Percentiles rank a stretch among this genome's conserved stretches.
Conservation (phyloP, 495 filamentous ascomycete genomes). For the Paragyromitra xinjiangensis region DNA sequence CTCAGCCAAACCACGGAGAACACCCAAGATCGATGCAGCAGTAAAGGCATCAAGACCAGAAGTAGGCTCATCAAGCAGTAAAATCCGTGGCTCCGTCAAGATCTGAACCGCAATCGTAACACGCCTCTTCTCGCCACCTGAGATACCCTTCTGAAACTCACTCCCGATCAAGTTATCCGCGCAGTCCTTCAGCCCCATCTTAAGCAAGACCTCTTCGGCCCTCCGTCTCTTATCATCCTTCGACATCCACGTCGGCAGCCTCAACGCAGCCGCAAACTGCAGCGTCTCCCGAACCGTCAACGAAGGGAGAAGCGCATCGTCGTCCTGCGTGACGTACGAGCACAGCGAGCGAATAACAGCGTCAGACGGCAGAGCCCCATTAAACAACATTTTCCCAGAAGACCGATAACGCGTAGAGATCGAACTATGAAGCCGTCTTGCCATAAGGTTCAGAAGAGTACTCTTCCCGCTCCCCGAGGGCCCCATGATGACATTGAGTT, state of each 20-base stretch:
- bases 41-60: slow-evolving; percentile 80
- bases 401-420: slow-evolving; percentile 65
- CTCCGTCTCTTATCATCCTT: slow-evolving; percentile 69
- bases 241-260: slow-evolving; percentile 74
- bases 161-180: slow-evolving; percentile 77
- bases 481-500: slow-evolving; percentile 79
- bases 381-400: slow-evolving; percentile 70
- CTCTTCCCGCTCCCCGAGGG: slow-evolving; percentile 80
- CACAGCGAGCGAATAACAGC: slow-evolving; percentile 73
- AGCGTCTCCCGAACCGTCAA: slow-evolving; percentile 78
- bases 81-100: slow-evolving; percentile 73
- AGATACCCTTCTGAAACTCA: slow-evolving; percentile 77
- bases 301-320: slow-evolving; percentile 76
- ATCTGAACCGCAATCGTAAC: slow-evolving; percentile 80
- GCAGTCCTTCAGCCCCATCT: slow-evolving; percentile 79
- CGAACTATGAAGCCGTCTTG: slow-evolving; percentile 68
- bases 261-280: slow-evolving; percentile 71
- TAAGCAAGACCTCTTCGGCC: slow-evolving; percentile 74
- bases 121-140: slow-evolving; percentile 77
- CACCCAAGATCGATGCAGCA: slow-evolving; percentile 76
- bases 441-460: slow-evolving; percentile 74
- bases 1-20: slow-evolving; percentile 71
- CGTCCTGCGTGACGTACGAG: slow-evolving; percentile 79
- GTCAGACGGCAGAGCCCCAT: slow-evolving; percentile 70
- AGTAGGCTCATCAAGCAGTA: slow-evolving; percentile 78